Base-by-base conservation (phyloP, 495 filamentous ascomycete genomes). In the Lasiosphaeris hirsuta region DNA sequence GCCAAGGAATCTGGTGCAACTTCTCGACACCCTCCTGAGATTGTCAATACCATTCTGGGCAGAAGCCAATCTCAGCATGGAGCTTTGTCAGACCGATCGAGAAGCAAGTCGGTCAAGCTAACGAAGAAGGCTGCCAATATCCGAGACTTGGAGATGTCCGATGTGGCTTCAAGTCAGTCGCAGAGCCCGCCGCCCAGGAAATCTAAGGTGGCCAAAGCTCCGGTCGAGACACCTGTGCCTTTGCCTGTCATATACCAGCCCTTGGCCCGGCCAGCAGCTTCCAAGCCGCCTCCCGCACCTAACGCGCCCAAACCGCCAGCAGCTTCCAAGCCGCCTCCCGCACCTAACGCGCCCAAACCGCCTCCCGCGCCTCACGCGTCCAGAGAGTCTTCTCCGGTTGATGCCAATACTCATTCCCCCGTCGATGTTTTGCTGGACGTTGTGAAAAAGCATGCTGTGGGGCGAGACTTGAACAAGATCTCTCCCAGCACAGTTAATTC, bases 211-310 rank as follows among this genome's bases (percentile, higher is more conserved):
- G 42, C 47, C 13, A 62, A 52, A 52, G 42, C 44, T 2, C 58
- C 9, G 10, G 55, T 40, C n/a, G 51, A 65, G 17, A 60, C 51
- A 3, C 62, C 61, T 6, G 23, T 64, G 1, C 62, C 62, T 14
- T 6, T 64, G 2, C 62, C 64, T 1, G 54, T 53, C 10, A 58
- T 57, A 40, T 64, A 60, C 36, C 35, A 36, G 33, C 54, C 44
- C 14, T 11, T 44, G 17, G 15, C 35, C 13, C 46, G 35, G 39
- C 50, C 41, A 15, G 36, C 33, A 30, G 49, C 30, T 17, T 35
- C 47, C 7, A 34, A 30, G 10, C 6, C 34, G 4, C 7, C 46
- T 4, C 30, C 44, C 7, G 23, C 13, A 9, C 56, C 42, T 5
- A 11, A 10, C 35, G 38, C 4, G n/a, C n/a, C n/a, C 0, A 17